Percentiles rank a stretch among this genome's conserved stretches.
These are phyloP conservation scores for Trichoderma koningiopsis DNA, from an alignment of 2,329 filamentous ascomycete species.

Conservation along the genomic window DNA sequence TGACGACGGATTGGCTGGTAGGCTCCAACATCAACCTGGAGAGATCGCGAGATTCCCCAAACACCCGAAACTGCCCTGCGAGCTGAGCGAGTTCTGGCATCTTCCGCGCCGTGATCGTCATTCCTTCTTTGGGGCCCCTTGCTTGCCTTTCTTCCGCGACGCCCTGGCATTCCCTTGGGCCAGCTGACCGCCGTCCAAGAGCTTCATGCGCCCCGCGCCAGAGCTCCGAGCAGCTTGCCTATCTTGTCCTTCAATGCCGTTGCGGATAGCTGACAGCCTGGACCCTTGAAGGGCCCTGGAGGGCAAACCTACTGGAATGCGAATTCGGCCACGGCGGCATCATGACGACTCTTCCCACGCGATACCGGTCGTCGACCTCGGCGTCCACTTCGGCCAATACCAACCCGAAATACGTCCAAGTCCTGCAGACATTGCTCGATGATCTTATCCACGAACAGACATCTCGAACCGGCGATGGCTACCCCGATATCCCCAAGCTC, in stretches of 20 bases:
- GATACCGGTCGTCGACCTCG: conserved; percentile 66
- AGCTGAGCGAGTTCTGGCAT: neutral
- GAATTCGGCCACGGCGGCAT: conserved; percentile 34
- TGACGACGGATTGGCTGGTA: conserved; percentile 34
- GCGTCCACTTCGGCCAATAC: conserved; percentile 59
- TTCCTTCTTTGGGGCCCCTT: neutral
- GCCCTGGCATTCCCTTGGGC: neutral
- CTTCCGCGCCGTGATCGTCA: neutral
- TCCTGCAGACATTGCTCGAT: conserved; percentile 59
- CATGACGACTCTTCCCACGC: conserved; percentile 57
- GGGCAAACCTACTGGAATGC: conserved; percentile 35
- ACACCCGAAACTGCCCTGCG: neutral
- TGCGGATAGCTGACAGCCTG: conserved; percentile 37
- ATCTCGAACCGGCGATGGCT: conserved; percentile 43
- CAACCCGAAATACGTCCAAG: conserved; percentile 56
- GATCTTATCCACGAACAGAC: conserved; percentile 42
- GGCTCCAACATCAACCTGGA: conserved; percentile 33
- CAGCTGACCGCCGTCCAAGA: conserved; percentile 20
- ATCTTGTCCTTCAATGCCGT: conserved; percentile 39
- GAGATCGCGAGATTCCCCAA: neutral
- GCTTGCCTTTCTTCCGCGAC: neutral
- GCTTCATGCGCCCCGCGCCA: conserved; percentile 34
- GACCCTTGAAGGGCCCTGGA: conserved; percentile 44
- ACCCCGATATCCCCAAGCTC: conserved; percentile 52
- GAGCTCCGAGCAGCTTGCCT: conserved; percentile 31